Conservation (phyloP, 768 basidiomycete genomes). For the Leccinum olivaceopallidum region DNA sequence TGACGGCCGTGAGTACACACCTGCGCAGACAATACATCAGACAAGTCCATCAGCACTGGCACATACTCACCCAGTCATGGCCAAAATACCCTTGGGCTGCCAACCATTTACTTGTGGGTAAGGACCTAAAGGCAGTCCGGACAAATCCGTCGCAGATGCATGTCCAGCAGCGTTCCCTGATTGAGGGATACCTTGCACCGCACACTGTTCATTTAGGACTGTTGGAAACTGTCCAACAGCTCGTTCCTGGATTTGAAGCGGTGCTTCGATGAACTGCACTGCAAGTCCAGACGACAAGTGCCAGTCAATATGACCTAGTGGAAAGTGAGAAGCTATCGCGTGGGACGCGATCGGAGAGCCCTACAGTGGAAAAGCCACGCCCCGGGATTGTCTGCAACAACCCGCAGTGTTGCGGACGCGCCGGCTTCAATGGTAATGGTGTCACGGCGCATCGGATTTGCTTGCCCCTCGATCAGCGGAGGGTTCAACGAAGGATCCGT, state of each 20-base stretch:
- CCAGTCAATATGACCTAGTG: constrained; percentile 80
- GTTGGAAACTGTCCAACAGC: constrained; percentile 50
- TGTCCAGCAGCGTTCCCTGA: constrained; percentile 90
- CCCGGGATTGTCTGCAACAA: constrained; percentile 92
- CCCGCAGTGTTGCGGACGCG: constrained; percentile 68
- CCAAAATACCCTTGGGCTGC: constrained; percentile 70
- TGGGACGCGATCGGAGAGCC: constrained; percentile 27
- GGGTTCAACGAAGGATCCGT: constrained; percentile 79
- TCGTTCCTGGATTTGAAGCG: constrained; percentile 62
- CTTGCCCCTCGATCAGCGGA: constrained; percentile 70
- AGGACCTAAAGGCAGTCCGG: constrained; percentile 65
- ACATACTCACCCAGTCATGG: constrained; percentile 64
- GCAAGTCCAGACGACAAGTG: constrained; percentile 85
- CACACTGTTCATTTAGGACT: constrained; percentile 71
- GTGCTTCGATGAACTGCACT: constrained; percentile 81
- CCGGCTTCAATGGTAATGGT: constrained; percentile 75
- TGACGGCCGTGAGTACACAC: constrained; percentile 77
- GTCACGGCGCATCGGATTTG: constrained; percentile 92
- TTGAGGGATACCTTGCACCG: constrained; percentile 51
- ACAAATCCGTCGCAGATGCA: constrained; percentile 65
- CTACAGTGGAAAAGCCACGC: constrained; percentile 83
- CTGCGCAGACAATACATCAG: constrained; percentile 38
- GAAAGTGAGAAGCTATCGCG: neutral
- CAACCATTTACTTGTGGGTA: constrained; percentile 73
- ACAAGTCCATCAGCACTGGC: neutral